These are phyloP conservation scores for Verticillium nonalfalfae DNA, from an alignment of 2,329 filamentous ascomycete genomes.

Conservation along the genomic window DNA sequence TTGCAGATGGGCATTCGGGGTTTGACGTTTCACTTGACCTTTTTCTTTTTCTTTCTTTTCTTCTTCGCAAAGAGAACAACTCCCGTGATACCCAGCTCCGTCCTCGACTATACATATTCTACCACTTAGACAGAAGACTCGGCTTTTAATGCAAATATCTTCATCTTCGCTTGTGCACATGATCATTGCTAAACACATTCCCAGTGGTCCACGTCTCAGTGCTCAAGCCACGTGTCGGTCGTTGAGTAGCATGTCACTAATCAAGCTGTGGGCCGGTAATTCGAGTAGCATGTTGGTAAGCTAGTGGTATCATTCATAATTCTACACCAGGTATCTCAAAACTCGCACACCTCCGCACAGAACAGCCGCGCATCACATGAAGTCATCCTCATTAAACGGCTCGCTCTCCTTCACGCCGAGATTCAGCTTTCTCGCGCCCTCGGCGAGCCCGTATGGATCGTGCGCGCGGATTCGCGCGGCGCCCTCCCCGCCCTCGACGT, in stretches of 20 bases:
- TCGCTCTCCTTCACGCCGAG: slow-evolving; percentile 22
- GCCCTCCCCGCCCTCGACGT: slow-evolving; percentile 14
- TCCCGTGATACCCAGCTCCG: slow-evolving; percentile 1
- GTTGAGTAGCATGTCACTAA: too few species aligned
- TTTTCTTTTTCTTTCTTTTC: background rate
- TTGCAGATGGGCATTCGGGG: slow-evolving; percentile 4
- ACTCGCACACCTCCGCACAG: too few species aligned
- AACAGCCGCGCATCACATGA: slow-evolving; percentile 28
- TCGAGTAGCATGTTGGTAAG: background rate
- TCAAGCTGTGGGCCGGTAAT: too few species aligned
- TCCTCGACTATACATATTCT: background rate
- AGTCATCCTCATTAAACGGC: slow-evolving; percentile 34
- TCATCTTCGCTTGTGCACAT: background rate
- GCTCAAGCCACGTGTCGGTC: too few species aligned
- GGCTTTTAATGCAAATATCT: background rate
- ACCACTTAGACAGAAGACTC: background rate
- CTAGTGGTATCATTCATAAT: background rate
- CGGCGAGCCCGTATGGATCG: slow-evolving; percentile 31
- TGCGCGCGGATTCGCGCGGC: slow-evolving; percentile 12
- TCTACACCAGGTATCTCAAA: too few species aligned
- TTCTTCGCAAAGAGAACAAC: background rate
- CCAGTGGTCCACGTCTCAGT: too few species aligned
- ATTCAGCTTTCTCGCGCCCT: slow-evolving; percentile 34
- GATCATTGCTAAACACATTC: too few species aligned
- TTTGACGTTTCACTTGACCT: background rate